Evolutionary conservation across 75 land plant genomes (phyloP).

Genomic region (Chamaecyparis obtusa): DNA sequence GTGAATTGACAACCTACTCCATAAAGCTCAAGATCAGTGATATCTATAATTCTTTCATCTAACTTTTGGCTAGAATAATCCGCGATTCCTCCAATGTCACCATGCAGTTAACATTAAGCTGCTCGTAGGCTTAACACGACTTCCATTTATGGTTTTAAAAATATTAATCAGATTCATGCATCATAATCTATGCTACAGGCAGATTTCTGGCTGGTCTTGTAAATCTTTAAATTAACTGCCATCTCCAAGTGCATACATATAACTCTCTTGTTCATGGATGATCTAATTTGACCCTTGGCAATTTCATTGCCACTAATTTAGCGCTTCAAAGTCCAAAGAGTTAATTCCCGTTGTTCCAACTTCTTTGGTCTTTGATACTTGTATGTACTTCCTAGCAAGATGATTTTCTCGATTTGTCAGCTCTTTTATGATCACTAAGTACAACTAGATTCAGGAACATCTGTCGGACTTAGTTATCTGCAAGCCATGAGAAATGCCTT

Average conservation of each 20-base stretch:
- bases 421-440: background rate
- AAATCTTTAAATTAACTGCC: background rate
- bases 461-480: background rate
- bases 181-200: background rate
- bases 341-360: background rate
- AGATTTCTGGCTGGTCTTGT: background rate
- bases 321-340: background rate
- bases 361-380: background rate
- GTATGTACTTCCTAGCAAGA: background rate
- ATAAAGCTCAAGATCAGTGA: too few relatives aligned
- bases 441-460: background rate
- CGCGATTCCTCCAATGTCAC: too few relatives aligned
- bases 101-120: too few relatives aligned
- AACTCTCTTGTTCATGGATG: background rate
- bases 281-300: background rate
- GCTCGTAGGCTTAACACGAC: background rate
- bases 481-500: background rate
- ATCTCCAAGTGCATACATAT: background rate
- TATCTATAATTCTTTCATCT: too few relatives aligned
- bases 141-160: background rate
- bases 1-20: too few relatives aligned
- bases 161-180: background rate
- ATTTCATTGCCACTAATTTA: background rate
- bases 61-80: too few relatives aligned
- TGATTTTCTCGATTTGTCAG: background rate